These are phyloP conservation scores for Pythium dissimile DNA, from an alignment of 352 stramenopile genomes.

Conservation along the genomic window DNA sequence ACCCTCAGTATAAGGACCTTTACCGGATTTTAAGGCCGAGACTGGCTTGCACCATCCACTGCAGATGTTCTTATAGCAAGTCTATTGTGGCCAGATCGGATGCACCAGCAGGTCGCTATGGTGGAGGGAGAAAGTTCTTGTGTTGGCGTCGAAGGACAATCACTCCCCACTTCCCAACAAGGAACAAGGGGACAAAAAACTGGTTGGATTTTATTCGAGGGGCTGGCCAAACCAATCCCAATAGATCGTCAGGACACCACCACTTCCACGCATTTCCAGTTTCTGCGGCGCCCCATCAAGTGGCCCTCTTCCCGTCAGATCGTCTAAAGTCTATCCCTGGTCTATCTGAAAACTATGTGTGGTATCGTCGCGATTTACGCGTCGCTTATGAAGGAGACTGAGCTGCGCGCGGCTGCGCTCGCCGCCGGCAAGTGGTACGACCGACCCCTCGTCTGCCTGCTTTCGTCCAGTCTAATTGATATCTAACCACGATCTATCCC, in stretches of 20 bases:
- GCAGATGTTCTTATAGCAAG: not conserved
- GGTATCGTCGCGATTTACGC: slow-evolving; percentile 98
- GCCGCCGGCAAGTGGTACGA: slow-evolving; percentile 88
- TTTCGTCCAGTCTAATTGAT: not conserved
- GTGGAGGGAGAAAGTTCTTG: slow-evolving; percentile 21
- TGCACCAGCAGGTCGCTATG: not conserved
- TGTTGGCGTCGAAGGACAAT: slow-evolving; percentile 22
- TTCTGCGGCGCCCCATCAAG: not conserved
- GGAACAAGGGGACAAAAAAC: not conserved
- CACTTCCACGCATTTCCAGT: no score
- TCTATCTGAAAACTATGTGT: no score
- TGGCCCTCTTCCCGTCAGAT: no score
- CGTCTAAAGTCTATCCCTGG: no score
- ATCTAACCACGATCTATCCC: not conserved
- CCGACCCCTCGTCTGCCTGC: not conserved
- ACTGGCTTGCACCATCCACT: no score
- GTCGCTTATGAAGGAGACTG: slow-evolving; percentile 90
- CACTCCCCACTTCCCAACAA: slow-evolving; percentile 6
- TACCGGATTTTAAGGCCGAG: slow-evolving; percentile 2
- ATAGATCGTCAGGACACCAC: not conserved
- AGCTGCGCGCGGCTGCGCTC: slow-evolving; percentile 94
- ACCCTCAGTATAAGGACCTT: slow-evolving; percentile 2
- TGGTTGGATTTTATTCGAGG: not conserved
- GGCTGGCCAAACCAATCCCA: not conserved
- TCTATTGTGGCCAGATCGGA: not conserved